These are phyloP conservation scores for Eustoma russellianum DNA, from an alignment of 257 asterid species.

Conservation along the genomic window DNA sequence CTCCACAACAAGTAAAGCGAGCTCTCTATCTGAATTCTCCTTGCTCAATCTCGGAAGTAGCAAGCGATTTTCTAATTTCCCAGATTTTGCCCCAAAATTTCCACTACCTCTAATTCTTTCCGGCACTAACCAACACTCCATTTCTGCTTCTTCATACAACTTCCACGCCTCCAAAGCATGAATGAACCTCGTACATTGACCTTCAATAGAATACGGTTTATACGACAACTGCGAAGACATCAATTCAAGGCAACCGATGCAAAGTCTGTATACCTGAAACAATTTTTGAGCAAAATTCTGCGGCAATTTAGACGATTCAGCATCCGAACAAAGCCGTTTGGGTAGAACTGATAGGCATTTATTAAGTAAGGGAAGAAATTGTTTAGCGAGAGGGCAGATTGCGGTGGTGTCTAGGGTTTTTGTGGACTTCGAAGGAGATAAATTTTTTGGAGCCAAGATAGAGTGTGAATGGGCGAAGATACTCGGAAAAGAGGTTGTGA, in stretches of 20 bases:
- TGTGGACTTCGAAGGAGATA: slow-evolving; percentile 24
- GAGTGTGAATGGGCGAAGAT: slow-evolving; percentile 48
- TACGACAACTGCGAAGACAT: slow-evolving; percentile 63
- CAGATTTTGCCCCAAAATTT: slow-evolving; percentile 25
- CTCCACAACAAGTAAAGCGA: slow-evolving; percentile 56
- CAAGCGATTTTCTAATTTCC: slow-evolving; percentile 26
- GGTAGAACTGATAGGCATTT: slow-evolving; percentile 66
- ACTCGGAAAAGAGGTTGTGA: slow-evolving; percentile 28
- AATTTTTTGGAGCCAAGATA: slow-evolving; percentile 17
- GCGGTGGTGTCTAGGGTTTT: slow-evolving; percentile 32
- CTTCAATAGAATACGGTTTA: slow-evolving; percentile 51
- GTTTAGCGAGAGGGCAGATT: slow-evolving; percentile 61
- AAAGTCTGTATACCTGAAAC: slow-evolving; percentile 54
- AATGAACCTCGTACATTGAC: slow-evolving; percentile 57
- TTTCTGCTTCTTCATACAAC: slow-evolving; percentile 52
- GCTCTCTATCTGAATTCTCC: slow-evolving; percentile 45
- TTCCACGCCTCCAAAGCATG: slow-evolving; percentile 79
- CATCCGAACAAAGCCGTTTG: slow-evolving; percentile 45
- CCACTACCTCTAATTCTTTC: slow-evolving; percentile 36
- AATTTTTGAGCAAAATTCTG: slow-evolving; percentile 34
- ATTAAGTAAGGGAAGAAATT: slow-evolving; percentile 53
- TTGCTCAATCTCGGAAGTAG: slow-evolving; percentile 42
- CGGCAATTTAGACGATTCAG: slow-evolving; percentile 25
- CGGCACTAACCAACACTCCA: slow-evolving; percentile 44
- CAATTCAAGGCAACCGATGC: slow-evolving; percentile 54